Conservation (phyloP, 371 early-diverging fungal species). For the Rhizopus sp. region DNA sequence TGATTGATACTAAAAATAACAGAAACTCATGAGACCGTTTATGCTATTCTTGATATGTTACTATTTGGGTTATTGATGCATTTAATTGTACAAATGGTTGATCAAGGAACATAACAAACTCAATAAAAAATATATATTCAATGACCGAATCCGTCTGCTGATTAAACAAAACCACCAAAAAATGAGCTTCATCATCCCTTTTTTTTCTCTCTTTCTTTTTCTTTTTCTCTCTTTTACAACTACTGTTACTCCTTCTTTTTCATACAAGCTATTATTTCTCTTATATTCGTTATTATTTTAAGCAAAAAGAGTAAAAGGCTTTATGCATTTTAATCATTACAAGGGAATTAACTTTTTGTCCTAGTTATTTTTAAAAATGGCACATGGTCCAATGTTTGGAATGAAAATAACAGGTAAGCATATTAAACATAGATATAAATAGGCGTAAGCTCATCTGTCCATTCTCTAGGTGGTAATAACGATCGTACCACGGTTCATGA, state of each 20-base stretch:
- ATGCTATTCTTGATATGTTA: slow-evolving; percentile 19
- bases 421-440: neutral
- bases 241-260: neutral
- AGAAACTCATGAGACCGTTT: neutral
- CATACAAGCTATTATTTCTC: neutral
- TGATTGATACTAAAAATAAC: slow-evolving; percentile 6
- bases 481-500: slow-evolving; percentile 28
- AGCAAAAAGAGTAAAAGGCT: neutral
- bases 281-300: neutral
- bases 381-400: slow-evolving; percentile 36
- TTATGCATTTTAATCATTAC: neutral
- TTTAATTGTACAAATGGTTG: slow-evolving; percentile 27
- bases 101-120: neutral
- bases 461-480: slow-evolving; percentile 21
- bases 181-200: neutral
- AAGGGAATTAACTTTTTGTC: neutral
- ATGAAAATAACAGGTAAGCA: slow-evolving; percentile 29
- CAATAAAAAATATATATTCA: neutral
- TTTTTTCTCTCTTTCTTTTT: slow-evolving; percentile 6
- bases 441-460: neutral
- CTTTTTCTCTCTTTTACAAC: neutral
- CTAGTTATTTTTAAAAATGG: slow-evolving; percentile 19
- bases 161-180: too few relatives aligned
- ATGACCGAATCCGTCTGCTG: neutral
- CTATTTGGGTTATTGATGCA: slow-evolving; percentile 27